A percentile compares a stretch with the other conserved stretches of the same genome.
These are phyloP conservation scores for Babesia divergens DNA, from an alignment of 169 alveolate species.

Conservation along the genomic window DNA sequence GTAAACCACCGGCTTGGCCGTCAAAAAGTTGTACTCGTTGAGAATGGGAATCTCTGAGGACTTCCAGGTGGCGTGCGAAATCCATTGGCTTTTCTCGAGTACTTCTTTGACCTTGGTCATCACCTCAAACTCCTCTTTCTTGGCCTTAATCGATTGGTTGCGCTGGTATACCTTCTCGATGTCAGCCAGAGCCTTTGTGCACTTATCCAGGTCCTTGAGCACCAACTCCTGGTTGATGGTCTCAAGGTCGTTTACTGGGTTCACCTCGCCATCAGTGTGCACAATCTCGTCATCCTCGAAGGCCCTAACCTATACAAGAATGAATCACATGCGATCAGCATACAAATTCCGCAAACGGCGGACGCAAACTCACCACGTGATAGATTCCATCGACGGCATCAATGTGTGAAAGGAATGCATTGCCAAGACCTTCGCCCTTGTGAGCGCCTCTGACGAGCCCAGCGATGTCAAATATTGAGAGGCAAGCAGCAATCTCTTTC, in stretches of 20 bases:
- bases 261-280: slow-evolving; percentile 97
- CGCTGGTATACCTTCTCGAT: slow-evolving; percentile 88
- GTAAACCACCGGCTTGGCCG: slow-evolving; percentile 99
- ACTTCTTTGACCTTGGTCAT: slow-evolving; percentile 81
- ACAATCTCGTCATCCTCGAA: slow-evolving; percentile 94
- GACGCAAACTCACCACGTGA: slow-evolving; percentile 89
- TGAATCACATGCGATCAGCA: neutral
- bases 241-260: slow-evolving; percentile 96
- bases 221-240: slow-evolving; percentile 93
- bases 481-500: slow-evolving; percentile 92
- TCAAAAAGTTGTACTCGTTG: slow-evolving; percentile 90
- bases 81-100: slow-evolving; percentile 88
- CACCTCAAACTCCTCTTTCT: slow-evolving; percentile 89
- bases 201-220: slow-evolving; percentile 91
- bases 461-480: slow-evolving; percentile 97
- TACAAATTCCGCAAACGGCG: neutral
- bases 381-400: slow-evolving; percentile 97
- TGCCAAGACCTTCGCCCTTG: slow-evolving; percentile 98
- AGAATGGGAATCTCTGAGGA: slow-evolving; percentile 87
- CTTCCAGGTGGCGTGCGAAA: slow-evolving; percentile 87
- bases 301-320: slow-evolving; percentile 81
- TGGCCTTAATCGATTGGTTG: slow-evolving; percentile 86
- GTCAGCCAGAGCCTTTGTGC: slow-evolving; percentile 86
- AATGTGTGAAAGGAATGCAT: slow-evolving; percentile 96
- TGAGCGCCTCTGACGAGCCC: slow-evolving; percentile 99